phyloP scores from a whole-genome alignment of 305 asterid genomes.

The Rubia tinctorum region DNA sequence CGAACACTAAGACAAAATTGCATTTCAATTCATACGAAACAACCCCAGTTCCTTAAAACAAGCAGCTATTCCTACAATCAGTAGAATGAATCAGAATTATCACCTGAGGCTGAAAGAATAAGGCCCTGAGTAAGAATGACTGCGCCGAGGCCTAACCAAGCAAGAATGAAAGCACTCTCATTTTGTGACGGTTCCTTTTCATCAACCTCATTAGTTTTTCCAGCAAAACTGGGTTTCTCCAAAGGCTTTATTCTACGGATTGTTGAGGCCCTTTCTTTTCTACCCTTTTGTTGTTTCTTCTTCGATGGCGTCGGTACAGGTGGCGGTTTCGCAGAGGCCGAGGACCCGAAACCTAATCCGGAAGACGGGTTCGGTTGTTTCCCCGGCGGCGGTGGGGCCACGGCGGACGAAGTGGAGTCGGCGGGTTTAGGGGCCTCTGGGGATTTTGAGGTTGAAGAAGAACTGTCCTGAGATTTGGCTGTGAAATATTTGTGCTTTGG shows the following conservation, averaged over 20 bases:
- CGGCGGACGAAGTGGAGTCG: slow-evolving; percentile 23
- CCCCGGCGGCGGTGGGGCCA: slow-evolving; percentile 9
- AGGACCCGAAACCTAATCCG: slow-evolving; percentile 36
- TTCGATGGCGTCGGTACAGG: slow-evolving; percentile 13
- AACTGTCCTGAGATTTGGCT: slow-evolving; percentile 25
- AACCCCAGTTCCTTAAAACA: neutral
- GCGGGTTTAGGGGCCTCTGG: slow-evolving; percentile 13
- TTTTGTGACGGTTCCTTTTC: slow-evolving; percentile 53
- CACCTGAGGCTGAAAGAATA: slow-evolving; percentile 89
- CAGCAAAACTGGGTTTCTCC: slow-evolving; percentile 51
- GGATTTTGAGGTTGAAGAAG: slow-evolving; percentile 23
- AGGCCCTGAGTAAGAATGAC: slow-evolving; percentile 67
- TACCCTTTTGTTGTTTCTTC: slow-evolving; percentile 49
- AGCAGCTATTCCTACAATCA: neutral
- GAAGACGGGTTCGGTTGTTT: slow-evolving; percentile 19
- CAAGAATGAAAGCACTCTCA: slow-evolving; percentile 82
- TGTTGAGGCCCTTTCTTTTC: slow-evolving; percentile 59
- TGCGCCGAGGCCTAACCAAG: slow-evolving; percentile 90
- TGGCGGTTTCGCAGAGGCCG: slow-evolving; percentile 4
- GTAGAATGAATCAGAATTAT: neutral
- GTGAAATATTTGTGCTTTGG: slow-evolving; percentile 12
- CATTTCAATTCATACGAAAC: neutral
- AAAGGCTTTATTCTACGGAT: slow-evolving; percentile 55
- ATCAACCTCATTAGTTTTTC: slow-evolving; percentile 44
- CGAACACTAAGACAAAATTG: too few species aligned